Base-by-base conservation (phyloP, 2,329 filamentous ascomycete genomes). In the Exophiala lecanii-corni region DNA sequence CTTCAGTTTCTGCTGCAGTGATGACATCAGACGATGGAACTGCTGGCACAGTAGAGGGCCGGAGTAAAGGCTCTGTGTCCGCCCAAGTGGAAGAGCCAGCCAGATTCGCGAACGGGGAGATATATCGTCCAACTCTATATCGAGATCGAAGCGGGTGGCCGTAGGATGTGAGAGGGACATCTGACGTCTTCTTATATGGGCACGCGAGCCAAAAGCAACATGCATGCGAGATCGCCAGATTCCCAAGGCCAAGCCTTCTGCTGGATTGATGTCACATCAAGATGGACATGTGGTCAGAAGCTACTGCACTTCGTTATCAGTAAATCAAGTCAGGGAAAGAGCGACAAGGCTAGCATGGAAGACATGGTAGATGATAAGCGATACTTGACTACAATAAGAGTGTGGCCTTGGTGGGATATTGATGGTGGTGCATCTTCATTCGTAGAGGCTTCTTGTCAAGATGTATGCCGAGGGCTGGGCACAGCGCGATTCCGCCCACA, bases 81-180 rank as follows among this genome's bases (percentile, higher is more conserved):
- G 31, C 37, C 12, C 23, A 40, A 32, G 21, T 18, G 6, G 21
- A 40, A 20, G 17, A 7, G 12, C 30, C 6, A 13, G 12, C 18
- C 25, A 17, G 23, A 9, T 6, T 5, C 23, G 18, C 9, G 37
- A 40, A 32, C 23, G n/a, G 41, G 41, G 15, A 33, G 30, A 6
- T 43, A 38, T 38, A 17, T 12, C 21, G n/a, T 37, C 41, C 13
- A 43, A 15, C 15, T 43, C 33, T 43, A 38, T 23, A n/a, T 38
- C 34, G n/a, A 12, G 17, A 32, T 16, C 15, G 16, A 4, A n/a
- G n/a, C n/a, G n/a, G n/a, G n/a, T n/a, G n/a, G n/a, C n/a, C n/a
- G n/a, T n/a, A n/a, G n/a, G n/a, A n/a, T n/a, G 6, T 26, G 23
- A 26, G 23, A 12, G 12, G 23, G 23, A 26, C 23, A 26, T 26